phyloP scores from a whole-genome alignment of 73 alveolate genomes.

The Paraurostyla sp. region DNA sequence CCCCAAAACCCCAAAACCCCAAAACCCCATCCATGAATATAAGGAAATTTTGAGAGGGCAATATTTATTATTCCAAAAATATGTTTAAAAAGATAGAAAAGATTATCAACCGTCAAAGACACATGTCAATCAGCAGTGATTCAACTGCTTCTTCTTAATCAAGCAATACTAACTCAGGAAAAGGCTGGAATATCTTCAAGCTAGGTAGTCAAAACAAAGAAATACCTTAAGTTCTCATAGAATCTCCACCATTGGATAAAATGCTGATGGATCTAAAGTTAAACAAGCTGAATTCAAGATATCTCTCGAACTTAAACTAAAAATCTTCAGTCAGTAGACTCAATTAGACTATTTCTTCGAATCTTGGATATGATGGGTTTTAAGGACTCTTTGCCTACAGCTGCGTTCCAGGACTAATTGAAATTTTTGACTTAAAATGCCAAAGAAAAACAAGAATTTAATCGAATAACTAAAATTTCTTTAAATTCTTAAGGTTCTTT shows the following conservation, averaged over 20 bases:
- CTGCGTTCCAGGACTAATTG: background rate
- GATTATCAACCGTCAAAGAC: background rate
- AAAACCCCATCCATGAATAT: no score
- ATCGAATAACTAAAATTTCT: background rate
- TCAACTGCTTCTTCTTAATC: slow-evolving; percentile 30
- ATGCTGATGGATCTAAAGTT: slow-evolving; percentile 18
- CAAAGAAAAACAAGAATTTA: slow-evolving; percentile 4
- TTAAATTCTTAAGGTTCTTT: background rate
- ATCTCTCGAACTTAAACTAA: background rate
- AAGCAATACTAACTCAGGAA: background rate
- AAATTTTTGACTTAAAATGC: background rate
- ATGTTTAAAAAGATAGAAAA: slow-evolving; percentile 38
- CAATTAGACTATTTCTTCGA: background rate
- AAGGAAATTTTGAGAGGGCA: no score
- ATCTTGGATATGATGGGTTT: background rate
- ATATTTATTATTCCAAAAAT: background rate
- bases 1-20: no score
- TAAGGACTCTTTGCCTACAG: background rate
- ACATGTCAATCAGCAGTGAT: background rate
- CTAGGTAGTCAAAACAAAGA: background rate
- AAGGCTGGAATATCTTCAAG: slow-evolving; percentile 22
- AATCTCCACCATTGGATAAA: slow-evolving; percentile 10
- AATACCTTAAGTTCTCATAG: background rate
- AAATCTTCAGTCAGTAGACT: background rate
- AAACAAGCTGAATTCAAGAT: background rate